Conservation (phyloP, 805 yeast genomes). For the Candida vartiovaarae region DNA sequence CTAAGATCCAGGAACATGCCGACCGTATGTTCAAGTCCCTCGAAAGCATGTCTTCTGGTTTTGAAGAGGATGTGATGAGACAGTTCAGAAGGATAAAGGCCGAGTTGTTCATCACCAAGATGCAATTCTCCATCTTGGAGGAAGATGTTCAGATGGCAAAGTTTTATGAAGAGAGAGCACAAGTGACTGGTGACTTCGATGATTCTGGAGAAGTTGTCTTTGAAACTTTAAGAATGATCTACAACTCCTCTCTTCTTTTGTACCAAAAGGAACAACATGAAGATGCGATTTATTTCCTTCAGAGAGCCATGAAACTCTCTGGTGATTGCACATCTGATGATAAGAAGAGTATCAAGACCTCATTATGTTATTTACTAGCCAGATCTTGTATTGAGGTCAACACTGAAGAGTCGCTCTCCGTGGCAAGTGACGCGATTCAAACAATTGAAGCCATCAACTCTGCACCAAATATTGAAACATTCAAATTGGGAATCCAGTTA, state of each 20-base stretch:
- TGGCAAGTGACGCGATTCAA: constrained; percentile 19
- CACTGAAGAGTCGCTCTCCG: constrained; percentile 8
- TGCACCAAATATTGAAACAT: constrained; percentile 25
- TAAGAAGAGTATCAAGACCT: constrained; percentile 13
- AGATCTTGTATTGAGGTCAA: constrained; percentile 23
- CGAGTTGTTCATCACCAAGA: constrained; percentile 27
- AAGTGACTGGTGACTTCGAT: constrained; percentile 7
- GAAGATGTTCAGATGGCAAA: constrained; percentile 30
- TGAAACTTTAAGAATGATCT: constrained; percentile 28
- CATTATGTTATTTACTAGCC: constrained; percentile 22
- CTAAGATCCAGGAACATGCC: constrained; percentile 24
- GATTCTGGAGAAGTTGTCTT: constrained; percentile 15
- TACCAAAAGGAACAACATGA: constrained; percentile 7
- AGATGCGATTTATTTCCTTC: constrained; percentile 15
- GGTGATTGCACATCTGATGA: constrained; percentile 13
- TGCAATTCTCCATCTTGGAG: constrained; percentile 25
- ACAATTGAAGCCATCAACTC: constrained; percentile 24
- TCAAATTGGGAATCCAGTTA: constrained; percentile 23
- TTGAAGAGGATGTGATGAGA: constrained; percentile 4
- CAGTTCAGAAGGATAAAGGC: constrained; percentile 18
- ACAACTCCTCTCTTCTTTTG: constrained; percentile 25
- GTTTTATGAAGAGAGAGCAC: constrained; percentile 27
- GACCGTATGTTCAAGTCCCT: constrained; percentile 22
- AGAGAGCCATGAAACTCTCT: constrained; percentile 9
- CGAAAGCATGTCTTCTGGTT: constrained; percentile 12